Evolutionary conservation across 768 basidiomycete species (phyloP).

Genomic region (Gymnopilus junonius): DNA sequence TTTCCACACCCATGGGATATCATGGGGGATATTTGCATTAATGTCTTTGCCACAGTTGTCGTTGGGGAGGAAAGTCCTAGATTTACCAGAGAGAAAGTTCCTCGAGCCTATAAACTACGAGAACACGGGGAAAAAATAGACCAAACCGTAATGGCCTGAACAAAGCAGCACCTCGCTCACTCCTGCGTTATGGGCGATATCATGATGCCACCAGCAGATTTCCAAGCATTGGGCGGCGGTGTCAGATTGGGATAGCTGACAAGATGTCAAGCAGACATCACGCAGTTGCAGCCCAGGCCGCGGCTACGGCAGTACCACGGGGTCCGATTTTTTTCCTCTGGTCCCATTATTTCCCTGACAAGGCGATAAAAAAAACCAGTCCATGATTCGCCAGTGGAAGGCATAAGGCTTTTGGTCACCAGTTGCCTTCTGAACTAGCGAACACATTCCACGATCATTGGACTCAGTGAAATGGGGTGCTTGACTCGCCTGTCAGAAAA

Average conservation of each 20-base stretch:
- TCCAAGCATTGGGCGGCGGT: background rate
- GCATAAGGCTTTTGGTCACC: background rate
- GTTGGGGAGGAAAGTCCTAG: background rate
- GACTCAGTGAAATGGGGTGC: background rate
- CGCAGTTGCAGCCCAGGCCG: background rate
- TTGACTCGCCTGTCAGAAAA: background rate
- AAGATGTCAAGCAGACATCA: background rate
- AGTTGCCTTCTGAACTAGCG: background rate
- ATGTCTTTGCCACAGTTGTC: background rate
- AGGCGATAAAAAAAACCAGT: background rate
- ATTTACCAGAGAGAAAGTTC: background rate
- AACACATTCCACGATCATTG: background rate
- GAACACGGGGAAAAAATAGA: background rate
- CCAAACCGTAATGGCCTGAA: background rate
- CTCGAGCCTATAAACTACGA: background rate
- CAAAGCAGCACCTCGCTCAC: background rate
- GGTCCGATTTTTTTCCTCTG: background rate
- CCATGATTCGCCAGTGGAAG: background rate
- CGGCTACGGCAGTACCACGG: background rate
- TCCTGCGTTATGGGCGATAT: slow-evolving; percentile 6
- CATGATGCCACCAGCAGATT: slow-evolving; percentile 4
- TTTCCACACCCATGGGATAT: slow-evolving; percentile 17
- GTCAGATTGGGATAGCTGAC: background rate
- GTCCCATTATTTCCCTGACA: background rate
- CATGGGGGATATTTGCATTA: background rate